Evolutionary conservation across 73 alveolate species (phyloP).

Genomic region (Tetrahymena malaccensis): DNA sequence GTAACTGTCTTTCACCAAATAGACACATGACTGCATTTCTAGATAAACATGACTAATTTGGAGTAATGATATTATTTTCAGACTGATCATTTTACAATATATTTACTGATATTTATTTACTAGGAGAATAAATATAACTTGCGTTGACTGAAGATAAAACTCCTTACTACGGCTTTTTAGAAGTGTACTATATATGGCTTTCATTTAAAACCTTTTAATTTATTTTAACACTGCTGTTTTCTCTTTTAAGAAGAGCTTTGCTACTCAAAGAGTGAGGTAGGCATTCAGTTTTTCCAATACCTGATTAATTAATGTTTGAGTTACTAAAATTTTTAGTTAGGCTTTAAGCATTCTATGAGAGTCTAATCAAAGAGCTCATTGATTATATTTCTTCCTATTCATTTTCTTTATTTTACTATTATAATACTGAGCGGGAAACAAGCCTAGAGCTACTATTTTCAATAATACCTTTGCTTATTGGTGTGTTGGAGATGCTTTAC

Average conservation of each 20-base stretch:
- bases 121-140: neutral
- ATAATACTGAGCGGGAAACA: neutral
- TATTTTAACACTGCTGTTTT: neutral
- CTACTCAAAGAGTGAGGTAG: neutral
- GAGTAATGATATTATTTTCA: neutral
- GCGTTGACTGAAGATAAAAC: neutral
- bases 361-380: neutral
- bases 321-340: neutral
- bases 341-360: neutral
- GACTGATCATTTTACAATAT: neutral
- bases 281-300: neutral
- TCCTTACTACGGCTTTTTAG: neutral
- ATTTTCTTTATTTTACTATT: neutral
- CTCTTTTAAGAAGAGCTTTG: neutral
- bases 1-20: neutral
- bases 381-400: neutral
- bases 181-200: neutral
- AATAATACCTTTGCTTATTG: neutral
- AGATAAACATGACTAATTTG: neutral
- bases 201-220: neutral
- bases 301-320: neutral
- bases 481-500: neutral
- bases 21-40: neutral
- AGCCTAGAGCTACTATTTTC: neutral
- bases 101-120: neutral